Base-by-base conservation (phyloP, 1,139 yeast species). In the Blastobotrys buckinghamii region DNA sequence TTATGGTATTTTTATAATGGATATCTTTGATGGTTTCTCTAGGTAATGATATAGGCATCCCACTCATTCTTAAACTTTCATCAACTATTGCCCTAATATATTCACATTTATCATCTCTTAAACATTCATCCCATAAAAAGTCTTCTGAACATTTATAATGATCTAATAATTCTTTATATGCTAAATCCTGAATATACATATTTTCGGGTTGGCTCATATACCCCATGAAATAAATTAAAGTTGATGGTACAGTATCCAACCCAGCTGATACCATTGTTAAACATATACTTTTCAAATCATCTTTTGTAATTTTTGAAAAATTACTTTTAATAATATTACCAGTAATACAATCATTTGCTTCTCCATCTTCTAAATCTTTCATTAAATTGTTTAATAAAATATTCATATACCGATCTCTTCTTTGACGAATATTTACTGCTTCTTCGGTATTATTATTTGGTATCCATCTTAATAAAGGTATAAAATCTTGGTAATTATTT, bases 211-310 rank as follows among this genome's bases (percentile, higher is more conserved):
- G 77, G 1, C 84, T 74, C 47, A 84, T 66, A 44, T 80, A 83
- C 0, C 87, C 87, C 53, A 83, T 60, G 13, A 82, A 71, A 55
- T 80, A 79, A 54, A 77, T 76, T 49, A 84, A 67, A 48, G 78
- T 82, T 29, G 83, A 70, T 0, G 90, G 84, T 0, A 84, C 78
- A 52, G 85, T 84, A 60, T 84, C 92, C 32, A 84, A 66, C 0
- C 94, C 94, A 4, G 92, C 92, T 56, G 89, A 82, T 0, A 84
- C 82, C 82, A 84, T 79, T 0, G 92, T 82, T 42, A 84, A 67
- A 60, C 90, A 83, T 7, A 82, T 73, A 43, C 87, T 79, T 48
- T 74, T 73, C 43, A 82, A 63, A 58, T 84, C 88, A 2, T 65
- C 64, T 1, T 61, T 64, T 5, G 66, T 63, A 29, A 75, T 53